Conservation (phyloP, 176 grass and related monocot species). For the Lolium perenne region DNA sequence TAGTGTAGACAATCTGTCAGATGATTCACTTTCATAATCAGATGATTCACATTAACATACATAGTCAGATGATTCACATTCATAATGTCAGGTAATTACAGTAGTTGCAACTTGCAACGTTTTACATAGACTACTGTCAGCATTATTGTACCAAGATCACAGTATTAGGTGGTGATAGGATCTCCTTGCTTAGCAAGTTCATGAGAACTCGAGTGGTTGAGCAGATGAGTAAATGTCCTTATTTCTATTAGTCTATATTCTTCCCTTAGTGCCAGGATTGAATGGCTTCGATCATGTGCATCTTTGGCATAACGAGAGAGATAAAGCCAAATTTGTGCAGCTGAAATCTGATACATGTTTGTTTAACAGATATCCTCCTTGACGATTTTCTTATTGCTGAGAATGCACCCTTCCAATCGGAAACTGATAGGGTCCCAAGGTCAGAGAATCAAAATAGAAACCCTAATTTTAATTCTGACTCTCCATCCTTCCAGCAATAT, state of each 20-base stretch:
- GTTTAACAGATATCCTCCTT: slow-evolving; percentile 85
- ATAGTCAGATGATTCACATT: slow-evolving; percentile 37
- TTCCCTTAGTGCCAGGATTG: slow-evolving; percentile 3
- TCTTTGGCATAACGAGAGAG: slow-evolving; percentile 4
- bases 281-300: neutral
- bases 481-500: slow-evolving; percentile 55
- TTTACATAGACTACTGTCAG: slow-evolving; percentile 7
- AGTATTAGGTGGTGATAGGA: slow-evolving; percentile 21
- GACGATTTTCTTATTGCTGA: slow-evolving; percentile 94
- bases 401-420: slow-evolving; percentile 83
- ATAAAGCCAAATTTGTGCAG: slow-evolving; percentile 29
- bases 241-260: slow-evolving; percentile 28
- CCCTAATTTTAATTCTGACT: slow-evolving; percentile 52
- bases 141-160: slow-evolving; percentile 2
- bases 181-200: slow-evolving; percentile 22
- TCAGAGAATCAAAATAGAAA: slow-evolving; percentile 55
- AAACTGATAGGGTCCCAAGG: slow-evolving; percentile 65
- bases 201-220: slow-evolving; percentile 29
- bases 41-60: neutral
- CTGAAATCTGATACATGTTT: slow-evolving; percentile 39
- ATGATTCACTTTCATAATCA: slow-evolving; percentile 39
- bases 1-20: slow-evolving; percentile 25
- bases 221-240: slow-evolving; percentile 29
- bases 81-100: slow-evolving; percentile 18
- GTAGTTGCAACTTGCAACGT: neutral